These are phyloP conservation scores for Colletotrichum lindemuthianum DNA, from an alignment of 2,329 filamentous ascomycete species.

Conservation along the genomic window DNA sequence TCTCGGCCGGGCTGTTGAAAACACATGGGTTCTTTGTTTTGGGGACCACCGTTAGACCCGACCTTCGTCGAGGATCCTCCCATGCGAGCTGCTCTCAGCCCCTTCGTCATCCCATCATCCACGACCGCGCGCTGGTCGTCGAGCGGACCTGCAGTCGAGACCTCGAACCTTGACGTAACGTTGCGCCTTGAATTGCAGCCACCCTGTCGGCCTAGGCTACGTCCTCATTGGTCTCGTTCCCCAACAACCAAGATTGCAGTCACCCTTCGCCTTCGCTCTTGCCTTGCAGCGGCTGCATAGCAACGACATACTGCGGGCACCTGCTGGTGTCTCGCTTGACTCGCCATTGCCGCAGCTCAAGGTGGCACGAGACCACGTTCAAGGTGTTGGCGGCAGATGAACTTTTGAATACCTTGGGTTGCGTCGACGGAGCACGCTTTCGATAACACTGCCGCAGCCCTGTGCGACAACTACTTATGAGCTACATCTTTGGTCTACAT, in stretches of 20 bases:
- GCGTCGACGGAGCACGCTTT: not conserved
- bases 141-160: conserved; percentile 4
- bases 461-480: conserved; percentile 14
- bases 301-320: not conserved
- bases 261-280: not conserved
- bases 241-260: conserved; percentile 25
- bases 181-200: conserved; percentile 18
- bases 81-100: conserved; percentile 18
- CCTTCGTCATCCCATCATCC: conserved; percentile 21
- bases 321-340: conserved; percentile 7
- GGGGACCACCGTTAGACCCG: not conserved
- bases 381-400: conserved; percentile 13
- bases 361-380: conserved; percentile 11
- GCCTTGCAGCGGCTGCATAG: not conserved
- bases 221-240: conserved; percentile 7
- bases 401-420: not conserved
- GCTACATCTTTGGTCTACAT: conserved; percentile 4
- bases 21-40: conserved; percentile 3
- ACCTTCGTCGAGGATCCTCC: conserved; percentile 5
- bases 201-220: conserved; percentile 11
- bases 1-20: not conserved
- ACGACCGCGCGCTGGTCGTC: conserved; percentile 1
- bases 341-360: conserved; percentile 13
- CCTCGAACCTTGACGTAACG: conserved; percentile 33
- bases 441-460: conserved; percentile 2